Base-by-base conservation (phyloP, 83 land plant genomes). In the Thuja plicata region DNA sequence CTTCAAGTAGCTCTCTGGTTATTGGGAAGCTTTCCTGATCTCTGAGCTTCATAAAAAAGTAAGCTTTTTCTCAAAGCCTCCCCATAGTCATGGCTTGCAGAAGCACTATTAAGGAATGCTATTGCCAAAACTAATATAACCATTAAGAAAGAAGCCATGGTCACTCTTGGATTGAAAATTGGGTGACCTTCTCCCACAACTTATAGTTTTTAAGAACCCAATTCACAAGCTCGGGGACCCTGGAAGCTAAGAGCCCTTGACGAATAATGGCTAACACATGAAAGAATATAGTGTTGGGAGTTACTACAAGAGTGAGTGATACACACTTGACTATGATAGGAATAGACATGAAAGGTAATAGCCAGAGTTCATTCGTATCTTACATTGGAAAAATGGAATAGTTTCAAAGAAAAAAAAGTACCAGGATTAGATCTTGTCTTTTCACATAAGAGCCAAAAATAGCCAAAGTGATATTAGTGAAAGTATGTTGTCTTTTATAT, bases 31-130 rank as follows among this genome's bases (percentile, higher is more conserved):
- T 89, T 88, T 8, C 97, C 97, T 50, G 96, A 96, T 90, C 97
- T 92, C 90, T 96, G 97, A 66, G 97, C 97, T 86, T 96, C 97
- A 87, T 89, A 96, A 88, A 96, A n/a, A 96, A 78, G 95, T 86
- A 96, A 88, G 92, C 97, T 94, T 87, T 96, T 92, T 88, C 89
- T 89, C 78, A 96, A 89, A 74, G 97, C 96, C 54, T 89, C 87
- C 40, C 88, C 93, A 82, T 96, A 96, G 89, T 96, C 94, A 89
- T 95, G 96, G 15, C 92, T 93, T 45, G 89, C 94, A 0, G 81
- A 76, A 84, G 87, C 91, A 60, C 90, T 52, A 16, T 91, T 89
- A 32, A 90, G n/a, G n/a, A 85, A 88, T 74, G 89, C 30, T 43
- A 89, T 1, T 46, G 34, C 35, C 55, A 88, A 13, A n/a, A 84